phyloP scores from a whole-genome alignment of 768 basidiomycete genomes.

The Amyloporia xantha region DNA sequence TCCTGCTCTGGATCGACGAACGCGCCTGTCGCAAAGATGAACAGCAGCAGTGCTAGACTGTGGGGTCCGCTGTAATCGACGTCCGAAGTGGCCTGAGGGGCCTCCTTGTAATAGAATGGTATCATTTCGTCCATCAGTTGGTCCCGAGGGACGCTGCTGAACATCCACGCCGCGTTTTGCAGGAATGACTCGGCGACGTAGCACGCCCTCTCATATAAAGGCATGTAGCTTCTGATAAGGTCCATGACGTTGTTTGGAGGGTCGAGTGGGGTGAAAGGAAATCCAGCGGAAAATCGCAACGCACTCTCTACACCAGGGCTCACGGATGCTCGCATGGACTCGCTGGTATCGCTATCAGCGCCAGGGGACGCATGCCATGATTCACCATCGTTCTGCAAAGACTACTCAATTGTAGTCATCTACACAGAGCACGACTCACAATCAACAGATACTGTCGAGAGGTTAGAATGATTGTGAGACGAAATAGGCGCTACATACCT shows the following conservation, averaged over 20 bases:
- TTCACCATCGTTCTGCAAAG: conserved; percentile 14
- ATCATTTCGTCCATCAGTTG: conserved; percentile 63
- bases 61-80: conserved; percentile 33
- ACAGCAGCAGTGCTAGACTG: conserved; percentile 26
- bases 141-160: conserved; percentile 38
- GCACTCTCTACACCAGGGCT: conserved; percentile 27
- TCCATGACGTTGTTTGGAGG: conserved; percentile 38
- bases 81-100: conserved; percentile 16
- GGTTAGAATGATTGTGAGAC: not conserved
- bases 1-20: conserved; percentile 25
- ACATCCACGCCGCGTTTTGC: conserved; percentile 45
- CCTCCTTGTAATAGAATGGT: conserved; percentile 44
- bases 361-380: conserved; percentile 9
- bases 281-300: conserved; percentile 49
- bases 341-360: conserved; percentile 19
- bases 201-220: conserved; percentile 42
- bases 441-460: conserved; percentile 14
- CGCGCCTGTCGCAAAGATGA: conserved; percentile 26
- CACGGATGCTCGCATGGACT: conserved; percentile 23
- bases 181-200: conserved; percentile 40
- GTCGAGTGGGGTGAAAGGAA: conserved; percentile 60
- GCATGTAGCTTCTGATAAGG: conserved; percentile 49
- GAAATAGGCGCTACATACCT: conserved; percentile 37
- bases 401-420: not conserved
- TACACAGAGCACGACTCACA: conserved; percentile 4